phyloP scores from a whole-genome alignment of 2,329 filamentous ascomycete species.

The Venturiaceae sp. region DNA sequence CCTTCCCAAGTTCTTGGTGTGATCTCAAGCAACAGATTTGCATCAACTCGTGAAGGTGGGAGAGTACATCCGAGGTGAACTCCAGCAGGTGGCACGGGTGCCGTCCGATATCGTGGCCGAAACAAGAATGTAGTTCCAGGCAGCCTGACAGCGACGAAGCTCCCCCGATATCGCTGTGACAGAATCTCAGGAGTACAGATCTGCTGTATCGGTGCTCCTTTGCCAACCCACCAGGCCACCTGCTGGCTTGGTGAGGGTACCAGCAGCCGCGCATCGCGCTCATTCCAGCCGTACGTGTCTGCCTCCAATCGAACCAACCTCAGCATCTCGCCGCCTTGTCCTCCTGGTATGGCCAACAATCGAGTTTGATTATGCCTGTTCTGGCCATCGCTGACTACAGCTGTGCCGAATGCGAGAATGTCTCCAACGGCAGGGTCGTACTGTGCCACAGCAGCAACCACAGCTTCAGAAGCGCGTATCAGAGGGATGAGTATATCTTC shows the following conservation, averaged over 20 bases:
- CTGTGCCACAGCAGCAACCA: neutral
- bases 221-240: conserved; percentile 45
- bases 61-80: conserved; percentile 16
- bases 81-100: conserved; percentile 9
- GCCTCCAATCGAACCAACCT: conserved; percentile 37
- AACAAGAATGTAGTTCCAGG: conserved; percentile 37
- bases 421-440: conserved; percentile 31
- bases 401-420: conserved; percentile 48
- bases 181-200: neutral
- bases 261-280: conserved; percentile 27
- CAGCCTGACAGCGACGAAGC: conserved; percentile 42
- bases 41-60: conserved; percentile 42
- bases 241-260: conserved; percentile 31
- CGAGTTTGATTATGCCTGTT: conserved; percentile 15
- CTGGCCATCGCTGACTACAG: conserved; percentile 22
- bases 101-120: conserved; percentile 19
- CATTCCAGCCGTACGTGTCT: conserved; percentile 10
- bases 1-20: neutral
- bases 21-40: conserved; percentile 26
- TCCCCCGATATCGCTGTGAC: neutral
- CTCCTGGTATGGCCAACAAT: conserved; percentile 27
- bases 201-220: conserved; percentile 44
- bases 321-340: conserved; percentile 49
- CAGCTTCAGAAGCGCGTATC: neutral
- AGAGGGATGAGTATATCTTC: neutral